phyloP scores from a whole-genome alignment of 2,329 filamentous ascomycete species.

The Escovopsis weberi region DNA sequence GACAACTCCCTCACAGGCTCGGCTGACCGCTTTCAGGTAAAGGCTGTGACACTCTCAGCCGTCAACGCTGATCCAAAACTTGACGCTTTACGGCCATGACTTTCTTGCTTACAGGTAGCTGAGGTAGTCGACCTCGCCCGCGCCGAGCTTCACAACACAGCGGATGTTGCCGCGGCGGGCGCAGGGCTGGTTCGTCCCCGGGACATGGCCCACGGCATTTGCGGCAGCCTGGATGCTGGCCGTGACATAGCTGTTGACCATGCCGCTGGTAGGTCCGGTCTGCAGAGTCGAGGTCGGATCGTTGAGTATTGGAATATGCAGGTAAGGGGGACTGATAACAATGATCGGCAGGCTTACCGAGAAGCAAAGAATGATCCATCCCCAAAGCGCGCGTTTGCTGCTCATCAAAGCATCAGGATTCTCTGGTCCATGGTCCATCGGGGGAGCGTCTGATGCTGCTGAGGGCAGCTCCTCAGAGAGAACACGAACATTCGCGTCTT shows the following conservation, averaged over 20 bases:
- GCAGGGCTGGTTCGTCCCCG: constrained; percentile 8
- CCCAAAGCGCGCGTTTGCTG: constrained; percentile 7
- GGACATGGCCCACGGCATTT: constrained; percentile 8
- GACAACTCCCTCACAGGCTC: constrained; percentile 8
- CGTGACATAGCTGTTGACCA: constrained; percentile 9
- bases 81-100: background rate
- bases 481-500: too few relatives aligned
- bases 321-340: background rate
- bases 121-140: constrained; percentile 9
- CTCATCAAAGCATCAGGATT: background rate
- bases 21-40: constrained; percentile 8
- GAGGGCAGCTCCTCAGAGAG: too few relatives aligned
- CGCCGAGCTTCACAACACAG: constrained; percentile 9
- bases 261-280: constrained; percentile 9
- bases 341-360: constrained; percentile 2
- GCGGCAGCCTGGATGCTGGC: constrained; percentile 10
- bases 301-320: background rate
- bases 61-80: background rate
- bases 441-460: too few relatives aligned
- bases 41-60: constrained; percentile 2
- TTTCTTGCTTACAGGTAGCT: constrained; percentile 8
- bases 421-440: background rate
- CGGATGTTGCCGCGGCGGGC: constrained; percentile 8
- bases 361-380: constrained; percentile 9
- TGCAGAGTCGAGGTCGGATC: background rate